A percentile compares a stretch with the other conserved stretches of the same genome.
Evolutionary conservation across 257 asterid species (phyloP).

Genomic region (Primulina huaijiensis): DNA sequence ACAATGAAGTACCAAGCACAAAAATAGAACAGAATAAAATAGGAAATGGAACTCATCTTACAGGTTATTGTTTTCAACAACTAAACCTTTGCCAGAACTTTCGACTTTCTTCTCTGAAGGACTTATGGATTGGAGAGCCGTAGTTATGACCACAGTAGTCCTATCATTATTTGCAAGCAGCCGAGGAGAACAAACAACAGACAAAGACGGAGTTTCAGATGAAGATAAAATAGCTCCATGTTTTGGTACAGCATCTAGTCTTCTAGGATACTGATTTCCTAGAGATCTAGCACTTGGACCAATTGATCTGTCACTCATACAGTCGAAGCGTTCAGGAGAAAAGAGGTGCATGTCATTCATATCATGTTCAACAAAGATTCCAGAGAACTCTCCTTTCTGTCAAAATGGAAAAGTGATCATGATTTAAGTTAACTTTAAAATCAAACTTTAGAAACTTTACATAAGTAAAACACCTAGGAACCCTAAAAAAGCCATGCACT

Average conservation of each 20-base stretch:
- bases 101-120: slow-evolving; percentile 49
- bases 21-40: not conserved
- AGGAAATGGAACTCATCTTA: slow-evolving; percentile 37
- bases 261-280: slow-evolving; percentile 37
- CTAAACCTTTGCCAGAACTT: slow-evolving; percentile 49
- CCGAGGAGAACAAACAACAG: slow-evolving; percentile 70
- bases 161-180: slow-evolving; percentile 48
- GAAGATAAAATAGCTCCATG: slow-evolving; percentile 45
- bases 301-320: slow-evolving; percentile 39
- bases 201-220: slow-evolving; percentile 48
- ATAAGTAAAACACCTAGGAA: not conserved
- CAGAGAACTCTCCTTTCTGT: slow-evolving; percentile 50
- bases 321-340: slow-evolving; percentile 61
- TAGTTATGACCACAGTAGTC: slow-evolving; percentile 43
- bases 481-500: slow-evolving; percentile 2
- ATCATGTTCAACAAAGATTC: slow-evolving; percentile 55
- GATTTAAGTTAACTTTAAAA: not conserved
- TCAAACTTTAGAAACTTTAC: slow-evolving; percentile 13
- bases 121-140: slow-evolving; percentile 46
- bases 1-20: slow-evolving; percentile 3
- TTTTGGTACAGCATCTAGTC: slow-evolving; percentile 45
- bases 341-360: slow-evolving; percentile 44
- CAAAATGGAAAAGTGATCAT: slow-evolving; percentile 19
- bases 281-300: slow-evolving; percentile 39
- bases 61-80: slow-evolving; percentile 56